Evolutionary conservation across 129 eudicot species (phyloP), one percentile per base, ranked within the genome.

Genomic region (Lactuca sativa): DNA sequence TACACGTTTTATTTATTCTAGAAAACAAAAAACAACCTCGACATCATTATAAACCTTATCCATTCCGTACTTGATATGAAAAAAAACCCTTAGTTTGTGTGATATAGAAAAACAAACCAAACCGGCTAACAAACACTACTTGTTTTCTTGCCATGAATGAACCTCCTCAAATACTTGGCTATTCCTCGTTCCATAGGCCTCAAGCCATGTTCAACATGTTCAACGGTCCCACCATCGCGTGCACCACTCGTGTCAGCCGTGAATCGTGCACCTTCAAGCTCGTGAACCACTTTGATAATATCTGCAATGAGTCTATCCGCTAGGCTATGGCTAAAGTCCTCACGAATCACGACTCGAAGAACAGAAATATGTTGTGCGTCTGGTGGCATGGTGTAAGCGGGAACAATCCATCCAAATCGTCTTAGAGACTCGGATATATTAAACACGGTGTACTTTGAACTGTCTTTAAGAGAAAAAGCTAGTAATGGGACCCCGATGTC

Each of bases 331-430:
- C 95, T 86, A 58, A 91, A 91, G 51, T 91, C 97, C 64, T 87
- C 95, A n/a, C 95, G 76, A 25, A 91, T 78, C 51, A 91, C 95
- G 8, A 84, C 86, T 4, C 92, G 75, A 9, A 91, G 83, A 37
- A 87, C 86, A 0, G 85, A 80, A 6, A 87, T 47, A 63, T 87
- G 92, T 69, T 81, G 85, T 9, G 84, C 91, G 70, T 91, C 84
- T 0, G 88, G 86, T 17, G 97, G 97, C 97, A 90, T 79, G 41
- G 95, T 85, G 78, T 90, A 90, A 17, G 95, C 95, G 4, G 92
- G 97, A 43, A 85, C 56, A 0, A 91, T 82, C 95, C 97, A 91
- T 62, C 92, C 95, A 52, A 81, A 83, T 37, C 83, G 75, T 53
- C 95, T 78, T 54, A 87, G 72, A 59, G 78, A 72, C 63, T 88